Evolutionary conservation across 768 basidiomycete species (phyloP).

Genomic region (Grammothele lineata): DNA sequence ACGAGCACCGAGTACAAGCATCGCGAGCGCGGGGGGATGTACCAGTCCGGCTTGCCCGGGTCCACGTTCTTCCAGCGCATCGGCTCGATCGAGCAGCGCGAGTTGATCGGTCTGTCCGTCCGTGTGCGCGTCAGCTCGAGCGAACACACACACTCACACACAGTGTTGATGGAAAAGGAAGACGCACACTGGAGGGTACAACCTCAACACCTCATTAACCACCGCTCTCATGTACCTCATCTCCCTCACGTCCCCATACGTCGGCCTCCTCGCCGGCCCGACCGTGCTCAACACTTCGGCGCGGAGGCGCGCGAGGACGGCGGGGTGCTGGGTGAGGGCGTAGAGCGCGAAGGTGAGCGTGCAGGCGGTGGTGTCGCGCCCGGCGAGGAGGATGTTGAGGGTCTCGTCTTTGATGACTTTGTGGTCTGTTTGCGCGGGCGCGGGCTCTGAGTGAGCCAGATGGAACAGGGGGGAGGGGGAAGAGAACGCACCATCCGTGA

Average conservation of each 20-base stretch:
- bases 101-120: constrained; percentile 3
- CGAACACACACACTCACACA: not conserved
- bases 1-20: constrained; percentile 49
- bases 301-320: constrained; percentile 23
- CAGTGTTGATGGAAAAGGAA: no score
- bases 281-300: constrained; percentile 27
- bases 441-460: not conserved
- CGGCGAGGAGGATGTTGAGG: constrained; percentile 28
- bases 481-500: constrained; percentile 32
- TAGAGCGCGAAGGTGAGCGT: constrained; percentile 29
- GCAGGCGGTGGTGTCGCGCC: constrained; percentile 18
- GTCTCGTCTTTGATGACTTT: constrained; percentile 26
- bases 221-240: constrained; percentile 27
- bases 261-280: constrained; percentile 22
- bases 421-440: constrained; percentile 17
- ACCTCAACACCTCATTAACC: constrained; percentile 27
- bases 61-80: constrained; percentile 11
- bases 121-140: not conserved
- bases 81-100: constrained; percentile 6
- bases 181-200: constrained; percentile 29
- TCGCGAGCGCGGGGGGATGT: constrained; percentile 17
- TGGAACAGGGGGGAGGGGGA: no score
- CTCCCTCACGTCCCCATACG: constrained; percentile 29
- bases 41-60: constrained; percentile 9
- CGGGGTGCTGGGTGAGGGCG: constrained; percentile 27